Evolutionary conservation across 2,329 filamentous ascomycete species (phyloP).

Genomic region (Dactylellina haptotyla): DNA sequence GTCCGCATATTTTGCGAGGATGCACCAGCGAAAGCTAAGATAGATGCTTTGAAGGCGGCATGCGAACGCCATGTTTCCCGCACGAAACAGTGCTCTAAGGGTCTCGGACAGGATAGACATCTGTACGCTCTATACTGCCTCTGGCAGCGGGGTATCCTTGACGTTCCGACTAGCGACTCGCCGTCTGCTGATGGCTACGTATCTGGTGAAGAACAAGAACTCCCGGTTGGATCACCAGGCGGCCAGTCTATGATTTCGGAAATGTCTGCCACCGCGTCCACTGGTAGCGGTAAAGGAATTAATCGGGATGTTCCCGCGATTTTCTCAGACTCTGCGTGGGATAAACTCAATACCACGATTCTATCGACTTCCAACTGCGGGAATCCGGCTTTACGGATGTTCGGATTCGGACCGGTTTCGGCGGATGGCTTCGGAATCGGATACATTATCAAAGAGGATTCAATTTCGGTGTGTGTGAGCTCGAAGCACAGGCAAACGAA

Average conservation of each 20-base stretch:
- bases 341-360: slow-evolving; percentile 92
- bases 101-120: slow-evolving; percentile 89
- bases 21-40: slow-evolving; percentile 81
- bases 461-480: slow-evolving; percentile 87
- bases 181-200: slow-evolving; percentile 63
- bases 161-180: slow-evolving; percentile 60
- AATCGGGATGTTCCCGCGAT: slow-evolving; percentile 71
- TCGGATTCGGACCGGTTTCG: slow-evolving; percentile 94
- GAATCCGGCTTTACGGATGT: slow-evolving; percentile 92
- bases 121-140: slow-evolving; percentile 93
- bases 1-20: slow-evolving; percentile 96
- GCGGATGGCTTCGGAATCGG: slow-evolving; percentile 96
- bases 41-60: slow-evolving; percentile 83
- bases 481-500: slow-evolving; percentile 94
- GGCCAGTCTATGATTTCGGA: slow-evolving; percentile 66
- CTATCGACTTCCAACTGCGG: slow-evolving; percentile 98
- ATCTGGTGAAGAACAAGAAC: slow-evolving; percentile 61
- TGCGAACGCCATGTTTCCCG: slow-evolving; percentile 82
- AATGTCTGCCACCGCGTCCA: slow-evolving; percentile 65
- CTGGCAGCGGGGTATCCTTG: slow-evolving; percentile 89
- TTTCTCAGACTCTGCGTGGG: slow-evolving; percentile 90
- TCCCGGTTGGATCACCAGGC: slow-evolving; percentile 57
- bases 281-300: slow-evolving; percentile 23
- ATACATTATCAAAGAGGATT: slow-evolving; percentile 97
- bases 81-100: slow-evolving; percentile 87